Percentiles rank a stretch among this genome's conserved stretches.
Conservation (phyloP, 305 asterid species). For the Withania somnifera region DNA sequence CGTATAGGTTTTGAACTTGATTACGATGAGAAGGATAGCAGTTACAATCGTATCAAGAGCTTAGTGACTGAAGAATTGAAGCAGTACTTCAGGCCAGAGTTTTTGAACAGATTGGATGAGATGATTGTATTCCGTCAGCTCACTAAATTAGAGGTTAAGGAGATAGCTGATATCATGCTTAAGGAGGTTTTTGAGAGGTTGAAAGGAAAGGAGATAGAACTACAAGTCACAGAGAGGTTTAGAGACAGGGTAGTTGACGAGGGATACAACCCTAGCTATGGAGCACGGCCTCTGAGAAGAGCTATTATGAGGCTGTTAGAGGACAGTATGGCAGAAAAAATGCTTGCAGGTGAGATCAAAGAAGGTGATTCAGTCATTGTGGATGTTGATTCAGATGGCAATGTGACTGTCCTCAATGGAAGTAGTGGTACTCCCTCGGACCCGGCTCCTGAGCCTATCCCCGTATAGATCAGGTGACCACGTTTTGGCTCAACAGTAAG, state of each 20-base stretch:
- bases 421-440: conserved; percentile 62
- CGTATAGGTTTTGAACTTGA: conserved; percentile 80
- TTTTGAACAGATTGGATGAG: conserved; percentile 86
- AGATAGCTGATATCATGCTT: conserved; percentile 84
- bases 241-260: conserved; percentile 89
- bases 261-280: conserved; percentile 93
- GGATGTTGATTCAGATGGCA: conserved; percentile 81
- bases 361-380: conserved; percentile 89
- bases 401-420: conserved; percentile 71
- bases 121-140: conserved; percentile 95
- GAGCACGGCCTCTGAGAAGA: conserved; percentile 85
- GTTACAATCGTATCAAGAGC: conserved; percentile 83
- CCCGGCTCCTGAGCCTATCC: conserved; percentile 46
- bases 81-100: conserved; percentile 94
- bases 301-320: conserved; percentile 94
- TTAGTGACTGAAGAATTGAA: conserved; percentile 81
- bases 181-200: conserved; percentile 81
- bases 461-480: conserved; percentile 26
- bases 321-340: conserved; percentile 96
- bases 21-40: conserved; percentile 77
- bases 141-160: conserved; percentile 90
- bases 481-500: not conserved
- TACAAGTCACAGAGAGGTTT: conserved; percentile 87
- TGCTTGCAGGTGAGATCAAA: conserved; percentile 80
- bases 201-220: conserved; percentile 64